These are phyloP conservation scores for Oidium heveae DNA, from an alignment of 2,329 filamentous ascomycete genomes.

Conservation along the genomic window DNA sequence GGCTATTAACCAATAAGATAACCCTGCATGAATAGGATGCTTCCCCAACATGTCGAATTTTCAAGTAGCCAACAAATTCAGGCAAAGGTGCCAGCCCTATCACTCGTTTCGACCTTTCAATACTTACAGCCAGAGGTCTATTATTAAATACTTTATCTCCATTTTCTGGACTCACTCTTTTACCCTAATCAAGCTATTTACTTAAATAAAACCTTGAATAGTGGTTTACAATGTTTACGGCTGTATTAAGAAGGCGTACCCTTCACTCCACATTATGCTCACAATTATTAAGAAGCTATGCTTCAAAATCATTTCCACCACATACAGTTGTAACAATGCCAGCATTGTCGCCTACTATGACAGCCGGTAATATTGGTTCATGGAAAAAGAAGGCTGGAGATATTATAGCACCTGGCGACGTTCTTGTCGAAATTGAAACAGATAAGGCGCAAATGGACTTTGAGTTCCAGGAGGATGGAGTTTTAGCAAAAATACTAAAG, in stretches of 20 bases:
- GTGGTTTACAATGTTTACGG: slow-evolving; percentile 29
- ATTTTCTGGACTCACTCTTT: slow-evolving; percentile 7
- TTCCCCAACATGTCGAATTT: not conserved
- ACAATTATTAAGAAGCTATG: slow-evolving; percentile 30
- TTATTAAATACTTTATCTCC: slow-evolving; percentile 6
- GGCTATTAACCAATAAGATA: not conserved
- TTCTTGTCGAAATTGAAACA: slow-evolving; percentile 94
- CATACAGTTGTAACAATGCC: slow-evolving; percentile 97
- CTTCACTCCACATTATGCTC: slow-evolving; percentile 26
- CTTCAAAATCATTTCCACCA: slow-evolving; percentile 59
- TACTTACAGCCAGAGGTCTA: not conserved
- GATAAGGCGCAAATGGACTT: slow-evolving; percentile 99
- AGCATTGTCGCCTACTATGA: slow-evolving; percentile 94
- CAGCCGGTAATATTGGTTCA: slow-evolving; percentile 75
- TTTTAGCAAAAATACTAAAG: slow-evolving; percentile 82
- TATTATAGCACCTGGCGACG: slow-evolving; percentile 66
- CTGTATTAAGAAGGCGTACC: slow-evolving; percentile 35
- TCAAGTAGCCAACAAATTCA: not conserved
- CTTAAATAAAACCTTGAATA: slow-evolving; percentile 2
- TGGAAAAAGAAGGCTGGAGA: slow-evolving; percentile 98
- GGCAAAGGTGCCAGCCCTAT: not conserved
- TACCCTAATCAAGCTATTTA: slow-evolving; percentile 4
- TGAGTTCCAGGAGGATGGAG: slow-evolving; percentile 95
- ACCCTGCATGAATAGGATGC: not conserved
- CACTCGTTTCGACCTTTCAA: not conserved